phyloP scores from a whole-genome alignment of 129 eudicot genomes.

The Silybum marianum region DNA sequence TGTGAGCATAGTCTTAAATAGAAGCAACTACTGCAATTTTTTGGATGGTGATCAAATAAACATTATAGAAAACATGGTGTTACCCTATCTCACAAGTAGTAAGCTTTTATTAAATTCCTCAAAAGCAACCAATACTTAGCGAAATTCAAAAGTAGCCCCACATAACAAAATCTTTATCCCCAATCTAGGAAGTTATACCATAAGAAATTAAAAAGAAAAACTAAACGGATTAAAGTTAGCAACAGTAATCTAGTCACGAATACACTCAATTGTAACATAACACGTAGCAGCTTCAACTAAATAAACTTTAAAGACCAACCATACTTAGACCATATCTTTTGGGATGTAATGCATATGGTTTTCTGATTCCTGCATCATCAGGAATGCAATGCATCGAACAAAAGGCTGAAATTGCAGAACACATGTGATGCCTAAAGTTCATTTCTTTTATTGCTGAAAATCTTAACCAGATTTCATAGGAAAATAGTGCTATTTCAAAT shows the following conservation, averaged over 20 bases:
- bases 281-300: too few species aligned
- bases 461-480: neutral
- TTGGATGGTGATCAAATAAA: neutral
- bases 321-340: too few species aligned
- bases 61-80: neutral
- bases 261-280: too few species aligned
- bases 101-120: neutral
- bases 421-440: neutral
- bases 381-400: too few species aligned
- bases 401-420: neutral
- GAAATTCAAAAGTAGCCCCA: constrained; percentile 16
- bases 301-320: too few species aligned
- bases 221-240: neutral
- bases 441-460: neutral
- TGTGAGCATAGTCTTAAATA: neutral
- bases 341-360: too few species aligned
- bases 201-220: neutral
- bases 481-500: neutral
- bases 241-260: too few species aligned
- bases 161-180: constrained; percentile 3
- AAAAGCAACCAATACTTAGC: constrained; percentile 9
- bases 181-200: constrained; percentile 6
- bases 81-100: constrained; percentile 5
- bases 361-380: too few species aligned
- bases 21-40: neutral